Evolutionary conservation across 768 basidiomycete species (phyloP).

Genomic region (Mycena filopes): DNA sequence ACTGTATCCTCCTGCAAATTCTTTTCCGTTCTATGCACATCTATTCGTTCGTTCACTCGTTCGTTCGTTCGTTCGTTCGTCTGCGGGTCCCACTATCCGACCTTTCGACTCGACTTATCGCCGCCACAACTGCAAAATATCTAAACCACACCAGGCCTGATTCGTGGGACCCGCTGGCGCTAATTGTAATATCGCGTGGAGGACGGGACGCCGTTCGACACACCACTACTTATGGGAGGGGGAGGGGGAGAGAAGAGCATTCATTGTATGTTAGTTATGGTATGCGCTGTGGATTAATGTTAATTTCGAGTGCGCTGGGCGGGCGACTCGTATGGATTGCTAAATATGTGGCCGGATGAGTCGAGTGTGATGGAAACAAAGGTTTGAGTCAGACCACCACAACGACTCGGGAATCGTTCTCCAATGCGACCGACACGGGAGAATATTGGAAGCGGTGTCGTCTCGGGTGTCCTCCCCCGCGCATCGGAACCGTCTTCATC

Average conservation of each 20-base stretch:
- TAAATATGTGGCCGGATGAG: neutral
- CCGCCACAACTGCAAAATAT: neutral
- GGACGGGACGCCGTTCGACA: no score
- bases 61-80: slow-evolving; percentile 8
- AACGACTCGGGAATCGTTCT: no score
- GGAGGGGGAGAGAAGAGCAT: neutral
- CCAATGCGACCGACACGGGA: no score
- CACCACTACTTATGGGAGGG: no score
- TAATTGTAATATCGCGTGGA: slow-evolving; percentile 2
- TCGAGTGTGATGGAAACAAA: neutral
- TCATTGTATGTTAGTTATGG: slow-evolving; percentile 2
- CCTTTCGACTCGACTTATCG: neutral
- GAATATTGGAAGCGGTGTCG: no score
- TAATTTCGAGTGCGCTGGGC: neutral
- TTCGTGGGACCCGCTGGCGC: neutral
- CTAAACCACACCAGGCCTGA: slow-evolving; percentile 18
- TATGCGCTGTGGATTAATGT: slow-evolving; percentile 15
- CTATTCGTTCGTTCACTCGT: slow-evolving; percentile 16
- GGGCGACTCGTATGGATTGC: neutral
- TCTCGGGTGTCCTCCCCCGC: no score
- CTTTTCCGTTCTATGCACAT: slow-evolving; percentile 11
- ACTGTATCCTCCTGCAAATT: slow-evolving; percentile 6
- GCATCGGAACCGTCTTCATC: no score
- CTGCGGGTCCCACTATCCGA: neutral
- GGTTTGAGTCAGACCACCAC: no score